A percentile compares a stretch with the other conserved stretches of the same genome.
phyloP scores from a whole-genome alignment of 2,329 filamentous ascomycete genomes.

The Claviceps arundinis region DNA sequence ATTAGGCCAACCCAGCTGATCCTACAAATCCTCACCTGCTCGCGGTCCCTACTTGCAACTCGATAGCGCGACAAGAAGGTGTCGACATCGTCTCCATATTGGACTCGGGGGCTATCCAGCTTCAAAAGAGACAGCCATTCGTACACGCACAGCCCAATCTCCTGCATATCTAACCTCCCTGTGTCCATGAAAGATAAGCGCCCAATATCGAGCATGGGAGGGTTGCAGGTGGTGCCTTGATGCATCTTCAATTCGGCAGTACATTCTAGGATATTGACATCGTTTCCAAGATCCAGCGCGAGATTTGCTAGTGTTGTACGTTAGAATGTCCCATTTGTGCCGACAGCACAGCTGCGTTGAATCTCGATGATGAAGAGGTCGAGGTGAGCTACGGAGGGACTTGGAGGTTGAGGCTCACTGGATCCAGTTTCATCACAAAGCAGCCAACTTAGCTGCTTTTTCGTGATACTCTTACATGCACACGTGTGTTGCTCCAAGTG shows the following conservation, averaged over 20 bases:
- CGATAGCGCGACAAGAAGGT: conserved; percentile 56
- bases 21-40: conserved; percentile 25
- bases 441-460: conserved; percentile 57
- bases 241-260: conserved; percentile 16
- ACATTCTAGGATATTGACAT: conserved; percentile 14
- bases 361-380: neutral
- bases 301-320: neutral
- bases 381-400: neutral
- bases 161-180: conserved; percentile 41
- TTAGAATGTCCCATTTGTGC: neutral
- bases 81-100: conserved; percentile 45
- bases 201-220: conserved; percentile 15
- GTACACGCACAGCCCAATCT: conserved; percentile 49
- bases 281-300: neutral
- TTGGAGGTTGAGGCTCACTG: conserved; percentile 10
- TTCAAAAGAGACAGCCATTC: conserved; percentile 64
- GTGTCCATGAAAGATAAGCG: conserved; percentile 17
- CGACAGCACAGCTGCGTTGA: neutral
- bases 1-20: conserved; percentile 49
- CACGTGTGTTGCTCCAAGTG: conserved; percentile 37
- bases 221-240: conserved; percentile 9
- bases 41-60: conserved; percentile 15
- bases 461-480: conserved; percentile 67
- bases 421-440: conserved; percentile 48
- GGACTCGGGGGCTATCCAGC: conserved; percentile 51